Evolutionary conservation across 345 rosid species (phyloP).

Genomic region (Acer yangbiense): DNA sequence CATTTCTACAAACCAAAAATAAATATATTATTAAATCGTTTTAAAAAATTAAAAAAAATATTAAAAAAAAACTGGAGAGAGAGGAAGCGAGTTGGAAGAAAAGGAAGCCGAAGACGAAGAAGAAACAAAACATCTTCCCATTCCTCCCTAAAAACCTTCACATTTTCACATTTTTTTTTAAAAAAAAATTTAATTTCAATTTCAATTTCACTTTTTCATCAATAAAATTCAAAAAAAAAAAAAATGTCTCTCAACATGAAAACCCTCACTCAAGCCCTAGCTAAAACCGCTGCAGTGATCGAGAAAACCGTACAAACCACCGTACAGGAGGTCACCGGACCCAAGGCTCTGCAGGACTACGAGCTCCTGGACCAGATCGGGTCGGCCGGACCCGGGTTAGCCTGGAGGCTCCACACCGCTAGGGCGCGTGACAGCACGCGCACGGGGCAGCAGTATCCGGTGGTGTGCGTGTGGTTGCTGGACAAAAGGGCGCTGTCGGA

Average conservation of each 20-base stretch:
- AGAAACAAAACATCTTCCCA: background rate
- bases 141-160: background rate
- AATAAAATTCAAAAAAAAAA: background rate
- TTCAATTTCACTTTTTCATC: background rate
- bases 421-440: conserved; percentile 74
- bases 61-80: background rate
- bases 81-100: background rate
- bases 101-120: background rate
- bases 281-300: conserved; percentile 92
- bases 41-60: background rate
- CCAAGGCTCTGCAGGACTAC: conserved; percentile 86
- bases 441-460: conserved; percentile 75
- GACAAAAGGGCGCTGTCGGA: conserved; percentile 83
- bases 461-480: conserved; percentile 92
- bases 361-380: conserved; percentile 97
- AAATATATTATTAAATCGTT: too few species aligned
- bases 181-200: background rate
- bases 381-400: conserved; percentile 96
- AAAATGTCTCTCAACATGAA: conserved; percentile 93
- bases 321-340: conserved; percentile 98
- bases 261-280: conserved; percentile 87
- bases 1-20: too few species aligned
- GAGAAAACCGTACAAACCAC: conserved; percentile 97
- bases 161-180: background rate
- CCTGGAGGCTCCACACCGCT: conserved; percentile 87